These are phyloP conservation scores for Neofusicoccum parvum DNA, from an alignment of 2,329 filamentous ascomycete genomes.

Conservation along the genomic window DNA sequence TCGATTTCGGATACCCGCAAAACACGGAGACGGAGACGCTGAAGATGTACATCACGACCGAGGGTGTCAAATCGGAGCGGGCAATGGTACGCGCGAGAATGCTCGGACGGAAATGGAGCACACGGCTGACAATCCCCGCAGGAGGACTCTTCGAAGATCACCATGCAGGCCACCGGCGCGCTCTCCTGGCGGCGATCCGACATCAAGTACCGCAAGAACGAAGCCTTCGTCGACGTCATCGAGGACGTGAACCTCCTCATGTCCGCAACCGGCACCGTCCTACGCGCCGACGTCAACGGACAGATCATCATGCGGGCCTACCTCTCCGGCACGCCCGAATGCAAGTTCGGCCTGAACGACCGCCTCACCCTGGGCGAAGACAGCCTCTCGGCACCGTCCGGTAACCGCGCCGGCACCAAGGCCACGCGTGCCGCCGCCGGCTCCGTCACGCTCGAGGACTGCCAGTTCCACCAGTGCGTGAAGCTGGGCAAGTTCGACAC, in stretches of 20 bases:
- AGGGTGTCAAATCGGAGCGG: slow-evolving; percentile 91
- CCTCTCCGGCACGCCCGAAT: slow-evolving; percentile 92
- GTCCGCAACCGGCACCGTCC: slow-evolving; percentile 94
- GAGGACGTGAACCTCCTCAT: slow-evolving; percentile 98
- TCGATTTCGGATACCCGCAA: slow-evolving; percentile 98
- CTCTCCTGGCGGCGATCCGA: slow-evolving; percentile 96
- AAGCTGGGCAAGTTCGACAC: slow-evolving; percentile 96
- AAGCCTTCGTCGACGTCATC: slow-evolving; percentile 98
- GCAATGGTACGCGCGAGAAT: slow-evolving; percentile 53
- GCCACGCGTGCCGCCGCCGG: slow-evolving; percentile 94
- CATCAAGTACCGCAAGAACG: slow-evolving; percentile 99
- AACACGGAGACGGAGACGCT: slow-evolving; percentile 98
- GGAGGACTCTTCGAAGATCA: slow-evolving; percentile 96
- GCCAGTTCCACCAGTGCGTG: slow-evolving; percentile 98
- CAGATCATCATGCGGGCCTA: slow-evolving; percentile 99
- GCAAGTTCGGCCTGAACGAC: slow-evolving; percentile 98
- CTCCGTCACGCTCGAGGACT: slow-evolving; percentile 94
- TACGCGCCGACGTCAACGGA: slow-evolving; percentile 93
- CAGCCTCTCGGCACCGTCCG: slow-evolving; percentile 63
- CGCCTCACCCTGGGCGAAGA: slow-evolving; percentile 79
- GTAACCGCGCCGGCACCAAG: slow-evolving; percentile 79
- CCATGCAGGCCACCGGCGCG: slow-evolving; percentile 97
- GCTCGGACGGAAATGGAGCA: neutral
- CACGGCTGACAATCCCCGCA: slow-evolving; percentile 28
- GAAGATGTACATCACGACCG: slow-evolving; percentile 99